A percentile compares a stretch with the other conserved stretches of the same genome.
Evolutionary conservation across 2,329 filamentous ascomycete genomes (phyloP).

Genomic region (Talaromyces pinophilus): DNA sequence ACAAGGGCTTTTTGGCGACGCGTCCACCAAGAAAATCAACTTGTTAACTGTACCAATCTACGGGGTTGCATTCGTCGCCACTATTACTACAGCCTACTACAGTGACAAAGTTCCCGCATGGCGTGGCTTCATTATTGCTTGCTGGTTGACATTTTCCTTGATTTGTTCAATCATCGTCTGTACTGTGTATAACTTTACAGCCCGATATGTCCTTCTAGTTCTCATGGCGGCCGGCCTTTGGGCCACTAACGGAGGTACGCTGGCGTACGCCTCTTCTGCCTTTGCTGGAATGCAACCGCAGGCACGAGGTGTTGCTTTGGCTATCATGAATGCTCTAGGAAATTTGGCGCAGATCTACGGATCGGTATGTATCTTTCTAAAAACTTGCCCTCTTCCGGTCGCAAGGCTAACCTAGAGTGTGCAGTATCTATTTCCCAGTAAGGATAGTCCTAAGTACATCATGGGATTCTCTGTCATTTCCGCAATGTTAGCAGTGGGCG

Average conservation of each 20-base stretch:
- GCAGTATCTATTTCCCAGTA: too few relatives aligned
- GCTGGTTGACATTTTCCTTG: conserved; percentile 10
- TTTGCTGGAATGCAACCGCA: conserved; percentile 55
- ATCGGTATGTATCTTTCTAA: conserved; percentile 15
- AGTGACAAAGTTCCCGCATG: background rate
- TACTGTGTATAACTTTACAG: conserved; percentile 53
- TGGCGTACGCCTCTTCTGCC: conserved; percentile 56
- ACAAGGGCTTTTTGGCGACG: conserved; percentile 29
- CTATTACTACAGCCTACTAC: background rate
- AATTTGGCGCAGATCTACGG: conserved; percentile 60
- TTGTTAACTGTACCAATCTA: conserved; percentile 10
- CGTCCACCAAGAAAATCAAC: conserved; percentile 30
- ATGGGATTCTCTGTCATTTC: too few relatives aligned
- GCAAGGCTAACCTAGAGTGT: too few relatives aligned
- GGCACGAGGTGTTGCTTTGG: conserved; percentile 54
- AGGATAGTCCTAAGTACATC: too few relatives aligned
- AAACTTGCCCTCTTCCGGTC: too few relatives aligned
- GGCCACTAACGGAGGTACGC: conserved; percentile 54
- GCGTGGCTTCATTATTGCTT: conserved; percentile 5
- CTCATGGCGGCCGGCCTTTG: conserved; percentile 59
- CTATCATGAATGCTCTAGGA: conserved; percentile 56
- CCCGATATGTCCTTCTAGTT: conserved; percentile 57
- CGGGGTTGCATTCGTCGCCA: conserved; percentile 1
- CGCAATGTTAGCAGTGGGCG: too few relatives aligned
- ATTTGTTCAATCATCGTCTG: conserved; percentile 46